Base-by-base conservation (phyloP, 2,329 filamentous ascomycete genomes). In the Trichoderma sp. region DNA sequence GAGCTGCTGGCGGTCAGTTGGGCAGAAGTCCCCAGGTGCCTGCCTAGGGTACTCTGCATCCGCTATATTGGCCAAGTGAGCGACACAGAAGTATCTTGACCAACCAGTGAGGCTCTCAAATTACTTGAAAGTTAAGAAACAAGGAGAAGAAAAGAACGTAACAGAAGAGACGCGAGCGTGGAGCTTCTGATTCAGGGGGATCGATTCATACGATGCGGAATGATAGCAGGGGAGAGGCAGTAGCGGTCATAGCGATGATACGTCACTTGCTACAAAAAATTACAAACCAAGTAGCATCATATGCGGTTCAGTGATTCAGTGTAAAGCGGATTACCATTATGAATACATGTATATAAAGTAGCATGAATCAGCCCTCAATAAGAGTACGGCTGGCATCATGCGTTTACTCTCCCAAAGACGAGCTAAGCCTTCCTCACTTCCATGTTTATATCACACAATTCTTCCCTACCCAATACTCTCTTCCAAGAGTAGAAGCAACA, bases 171-270 rank as follows among this genome's bases (percentile, higher is more conserved):
- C 18, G 3, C 1, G 16, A 18, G 38, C 3, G 3, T 0, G 16
- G 38, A 21, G 45, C n/a, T 11, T 50, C 45, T 50, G 4, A 50
- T n/a, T 11, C 45, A 21, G 4, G 18, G 6, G 3, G 45, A 5
- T 50, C 9, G 45, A n/a, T 50, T 11, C 8, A 50, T 50, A 21
- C 45, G 45, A 53, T 12, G n/a, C 9, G 45, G 4, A 18, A 53
- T 53, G 45, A 53, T 53, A 21, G 45, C 41, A 45, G 41, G 41
- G 1, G 16, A 45, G 16, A 45, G 16, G 16, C 41, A n/a, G 41
- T n/a, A 0, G 16, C 41, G 18, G 16, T 53, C n/a, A 12, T 6
- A 1, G n/a, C 1, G n/a, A 12, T 53, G 0, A 21, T 11, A 9
- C 9, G 45, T n/a, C 8, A 50, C n/a, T 53, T 53, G n/a, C 18